Conservation (phyloP, 2,329 filamentous ascomycete species). For the Talaromyces sp. region DNA sequence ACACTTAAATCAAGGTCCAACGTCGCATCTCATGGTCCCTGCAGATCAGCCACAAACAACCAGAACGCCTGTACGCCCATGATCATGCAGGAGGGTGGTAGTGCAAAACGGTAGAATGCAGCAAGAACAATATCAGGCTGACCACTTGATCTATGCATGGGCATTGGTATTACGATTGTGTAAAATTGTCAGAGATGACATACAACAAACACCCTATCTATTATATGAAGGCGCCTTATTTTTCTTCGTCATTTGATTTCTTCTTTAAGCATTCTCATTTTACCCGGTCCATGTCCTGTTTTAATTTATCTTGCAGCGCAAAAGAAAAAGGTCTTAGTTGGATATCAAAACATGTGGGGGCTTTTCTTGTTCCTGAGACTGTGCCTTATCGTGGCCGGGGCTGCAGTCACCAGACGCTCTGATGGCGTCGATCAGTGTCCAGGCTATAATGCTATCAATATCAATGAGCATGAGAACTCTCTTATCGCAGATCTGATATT, state of each 20-base stretch:
- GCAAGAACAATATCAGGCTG: not conserved
- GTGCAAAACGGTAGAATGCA: not conserved
- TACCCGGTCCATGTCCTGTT: not conserved
- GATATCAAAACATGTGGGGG: conserved; percentile 27
- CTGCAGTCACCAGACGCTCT: conserved; percentile 24
- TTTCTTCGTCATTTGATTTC: not conserved
- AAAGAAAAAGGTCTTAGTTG: conserved; percentile 8
- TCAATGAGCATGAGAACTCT: conserved; percentile 42
- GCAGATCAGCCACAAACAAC: conserved; percentile 14
- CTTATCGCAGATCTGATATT: conserved; percentile 71
- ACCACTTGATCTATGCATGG: not conserved
- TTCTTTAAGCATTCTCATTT: not conserved
- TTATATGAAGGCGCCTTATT: no score
- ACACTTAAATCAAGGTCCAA: not conserved
- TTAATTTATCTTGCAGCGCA: no score
- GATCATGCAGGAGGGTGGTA: not conserved
- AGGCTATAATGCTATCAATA: conserved; percentile 42
- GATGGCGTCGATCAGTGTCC: conserved; percentile 31
- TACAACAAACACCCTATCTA: no score
- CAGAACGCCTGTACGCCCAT: conserved; percentile 11
- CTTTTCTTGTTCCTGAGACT: conserved; percentile 27
- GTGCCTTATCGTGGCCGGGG: conserved; percentile 34
- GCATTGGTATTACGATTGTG: not conserved
- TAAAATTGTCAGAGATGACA: conserved; percentile 14
- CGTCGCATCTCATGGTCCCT: conserved; percentile 8